Percentiles rank a stretch among this genome's conserved stretches.
phyloP scores from a whole-genome alignment of 2,329 filamentous ascomycete genomes.

The Metarhizium album region DNA sequence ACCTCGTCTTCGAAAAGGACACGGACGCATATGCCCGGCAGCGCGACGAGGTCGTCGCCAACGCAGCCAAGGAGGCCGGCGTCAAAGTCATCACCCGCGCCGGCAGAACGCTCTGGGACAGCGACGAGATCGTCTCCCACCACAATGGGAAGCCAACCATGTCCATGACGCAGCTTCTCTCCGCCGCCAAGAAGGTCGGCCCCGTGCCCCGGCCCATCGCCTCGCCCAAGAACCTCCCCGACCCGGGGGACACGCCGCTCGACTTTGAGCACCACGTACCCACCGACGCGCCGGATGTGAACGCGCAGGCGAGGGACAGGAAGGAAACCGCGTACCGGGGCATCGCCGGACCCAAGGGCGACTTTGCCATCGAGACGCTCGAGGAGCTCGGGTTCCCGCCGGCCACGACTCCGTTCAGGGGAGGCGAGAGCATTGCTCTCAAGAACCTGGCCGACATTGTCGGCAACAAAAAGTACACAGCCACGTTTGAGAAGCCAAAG shows the following conservation, averaged over 20 bases:
- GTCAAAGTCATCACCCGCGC: slow-evolving; percentile 54
- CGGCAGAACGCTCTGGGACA: slow-evolving; percentile 64
- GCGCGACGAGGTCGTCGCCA: slow-evolving; percentile 48
- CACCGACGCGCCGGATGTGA: slow-evolving; percentile 45
- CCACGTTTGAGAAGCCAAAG: slow-evolving; percentile 65
- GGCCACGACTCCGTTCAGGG: slow-evolving; percentile 56
- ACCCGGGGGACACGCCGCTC: slow-evolving; percentile 52
- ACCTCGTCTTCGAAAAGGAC: slow-evolving; percentile 70
- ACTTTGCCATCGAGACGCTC: slow-evolving; percentile 62
- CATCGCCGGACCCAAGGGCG: slow-evolving; percentile 54
- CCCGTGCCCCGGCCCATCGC: slow-evolving; percentile 50
- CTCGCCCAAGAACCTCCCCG: slow-evolving; percentile 47
- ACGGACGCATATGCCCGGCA: slow-evolving; percentile 61
- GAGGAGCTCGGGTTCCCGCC: slow-evolving; percentile 57
- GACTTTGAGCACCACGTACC: slow-evolving; percentile 46
- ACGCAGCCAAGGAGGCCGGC: slow-evolving; percentile 51
- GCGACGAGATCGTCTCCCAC: slow-evolving; percentile 54
- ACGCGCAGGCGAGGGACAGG: slow-evolving; percentile 40
- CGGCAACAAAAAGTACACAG: slow-evolving; percentile 53
- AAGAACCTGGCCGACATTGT: slow-evolving; percentile 47
- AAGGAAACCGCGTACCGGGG: slow-evolving; percentile 46
- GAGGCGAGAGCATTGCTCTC: slow-evolving; percentile 59
- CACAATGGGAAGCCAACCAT: slow-evolving; percentile 63
- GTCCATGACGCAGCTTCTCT: slow-evolving; percentile 58
- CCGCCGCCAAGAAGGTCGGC: slow-evolving; percentile 52